Evolutionary conservation across 305 asterid species (phyloP).

Genomic region (Solanum hybrid): DNA sequence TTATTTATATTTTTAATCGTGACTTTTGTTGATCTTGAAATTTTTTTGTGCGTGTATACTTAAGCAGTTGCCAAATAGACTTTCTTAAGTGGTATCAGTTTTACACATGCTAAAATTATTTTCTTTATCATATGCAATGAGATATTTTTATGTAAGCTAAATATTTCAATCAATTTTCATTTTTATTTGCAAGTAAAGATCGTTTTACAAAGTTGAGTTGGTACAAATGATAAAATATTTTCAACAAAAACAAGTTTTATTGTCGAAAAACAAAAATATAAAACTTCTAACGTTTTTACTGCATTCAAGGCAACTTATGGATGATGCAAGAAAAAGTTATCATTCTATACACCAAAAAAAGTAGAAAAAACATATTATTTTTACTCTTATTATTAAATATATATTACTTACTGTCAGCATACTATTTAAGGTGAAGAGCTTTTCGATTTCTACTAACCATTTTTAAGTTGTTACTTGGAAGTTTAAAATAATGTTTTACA

Average conservation of each 20-base stretch:
- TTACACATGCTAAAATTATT: neutral
- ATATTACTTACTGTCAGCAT: neutral
- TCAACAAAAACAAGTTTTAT: neutral
- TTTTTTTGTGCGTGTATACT: neutral
- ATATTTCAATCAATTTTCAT: neutral
- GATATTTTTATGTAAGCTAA: neutral
- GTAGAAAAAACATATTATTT: too few species aligned
- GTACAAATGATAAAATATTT: neutral
- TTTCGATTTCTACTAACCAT: neutral
- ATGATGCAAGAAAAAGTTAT: neutral
- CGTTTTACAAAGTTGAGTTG: neutral
- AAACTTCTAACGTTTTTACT: neutral
- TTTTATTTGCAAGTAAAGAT: neutral
- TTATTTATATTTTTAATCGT: neutral
- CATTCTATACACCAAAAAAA: neutral
- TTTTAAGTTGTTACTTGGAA: neutral
- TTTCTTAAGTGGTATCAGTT: neutral
- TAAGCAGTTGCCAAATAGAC: neutral
- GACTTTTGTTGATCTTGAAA: neutral
- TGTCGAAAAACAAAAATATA: too few species aligned
- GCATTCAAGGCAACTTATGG: neutral
- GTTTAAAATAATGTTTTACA: neutral
- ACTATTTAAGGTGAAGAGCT: neutral
- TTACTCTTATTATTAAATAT: too few species aligned
- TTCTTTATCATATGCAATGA: too few species aligned